These are phyloP conservation scores for Erythrobasidium hasegawianum DNA, from an alignment of 1,284 basidiomycete genomes.

Conservation along the genomic window DNA sequence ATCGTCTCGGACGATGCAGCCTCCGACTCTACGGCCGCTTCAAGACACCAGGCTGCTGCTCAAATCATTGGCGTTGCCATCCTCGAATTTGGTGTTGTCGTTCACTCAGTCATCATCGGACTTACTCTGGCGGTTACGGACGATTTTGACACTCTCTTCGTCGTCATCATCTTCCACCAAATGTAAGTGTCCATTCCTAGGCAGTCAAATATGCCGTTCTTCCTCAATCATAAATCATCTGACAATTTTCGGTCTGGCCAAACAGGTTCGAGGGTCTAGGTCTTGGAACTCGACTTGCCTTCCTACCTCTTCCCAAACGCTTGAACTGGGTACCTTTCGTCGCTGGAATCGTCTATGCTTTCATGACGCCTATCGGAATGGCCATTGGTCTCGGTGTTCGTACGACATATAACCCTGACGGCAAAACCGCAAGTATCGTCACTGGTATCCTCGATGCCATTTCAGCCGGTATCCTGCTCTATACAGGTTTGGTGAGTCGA, in stretches of 20 bases:
- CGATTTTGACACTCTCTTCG: conserved; percentile 76
- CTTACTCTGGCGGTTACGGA: conserved; percentile 83
- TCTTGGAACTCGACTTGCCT: conserved; percentile 71
- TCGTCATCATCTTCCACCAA: conserved; percentile 70
- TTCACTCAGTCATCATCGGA: conserved; percentile 69
- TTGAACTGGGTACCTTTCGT: conserved; percentile 63
- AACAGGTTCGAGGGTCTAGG: conserved; percentile 77
- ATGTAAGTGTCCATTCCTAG: conserved; percentile 6
- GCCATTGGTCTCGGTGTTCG: conserved; percentile 80
- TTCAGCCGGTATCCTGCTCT: conserved; percentile 82
- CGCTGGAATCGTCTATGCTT: conserved; percentile 66
- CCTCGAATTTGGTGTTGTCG: conserved; percentile 71
- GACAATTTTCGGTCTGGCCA: conserved; percentile 33
- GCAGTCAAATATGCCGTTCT: conserved; percentile 44
- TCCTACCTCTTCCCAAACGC: conserved; percentile 60
- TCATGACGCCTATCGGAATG: conserved; percentile 78
- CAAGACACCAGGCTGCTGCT: conserved; percentile 56
- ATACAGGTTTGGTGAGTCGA: conserved; percentile 66
- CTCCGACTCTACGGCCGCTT: conserved; percentile 31
- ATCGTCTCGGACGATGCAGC: conserved; percentile 2
- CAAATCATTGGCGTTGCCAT: conserved; percentile 83
- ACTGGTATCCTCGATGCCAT: conserved; percentile 79
- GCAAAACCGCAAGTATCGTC: conserved; percentile 69
- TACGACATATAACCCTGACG: conserved; percentile 72
- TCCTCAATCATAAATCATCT: conserved; percentile 36